A percentile compares a stretch with the other conserved stretches of the same genome.
phyloP scores from a whole-genome alignment of 1,284 basidiomycete genomes.

The Pyrrhoderma lamaoense region DNA sequence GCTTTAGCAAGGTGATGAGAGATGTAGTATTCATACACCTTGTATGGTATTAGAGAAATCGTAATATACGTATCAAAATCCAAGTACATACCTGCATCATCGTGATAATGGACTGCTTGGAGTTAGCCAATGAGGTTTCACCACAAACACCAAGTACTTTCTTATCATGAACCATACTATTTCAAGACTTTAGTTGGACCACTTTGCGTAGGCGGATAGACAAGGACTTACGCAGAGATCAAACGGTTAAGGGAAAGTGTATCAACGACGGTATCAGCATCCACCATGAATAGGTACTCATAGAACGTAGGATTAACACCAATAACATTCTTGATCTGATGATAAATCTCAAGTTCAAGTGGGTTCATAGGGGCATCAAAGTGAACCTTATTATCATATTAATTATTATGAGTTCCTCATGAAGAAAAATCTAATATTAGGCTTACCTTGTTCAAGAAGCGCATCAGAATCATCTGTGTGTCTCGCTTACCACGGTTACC shows the following conservation, averaged over 20 bases:
- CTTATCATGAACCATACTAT: conserved; percentile 87
- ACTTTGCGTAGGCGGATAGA: background rate
- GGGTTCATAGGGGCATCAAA: conserved; percentile 97
- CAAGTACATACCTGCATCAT: conserved; percentile 82
- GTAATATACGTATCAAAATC: conserved; percentile 12
- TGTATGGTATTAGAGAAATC: conserved; percentile 5
- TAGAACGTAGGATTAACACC: conserved; percentile 98
- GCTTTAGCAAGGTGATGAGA: conserved; percentile 98
- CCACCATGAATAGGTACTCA: conserved; percentile 94
- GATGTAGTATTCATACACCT: conserved; percentile 98
- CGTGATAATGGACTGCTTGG: conserved; percentile 89
- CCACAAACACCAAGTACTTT: conserved; percentile 91
- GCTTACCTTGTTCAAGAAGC: conserved; percentile 89
- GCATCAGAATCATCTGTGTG: conserved; percentile 94
- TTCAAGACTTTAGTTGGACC: background rate
- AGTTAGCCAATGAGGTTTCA: conserved; percentile 85
- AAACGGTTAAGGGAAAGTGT: conserved; percentile 82
- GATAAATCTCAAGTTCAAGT: conserved; percentile 94
- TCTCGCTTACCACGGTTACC: conserved; percentile 97
- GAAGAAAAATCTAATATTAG: background rate
- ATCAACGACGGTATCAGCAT: conserved; percentile 94
- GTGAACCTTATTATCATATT: conserved; percentile 62
- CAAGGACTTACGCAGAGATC: conserved; percentile 75
- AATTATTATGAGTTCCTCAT: conserved; percentile 12
- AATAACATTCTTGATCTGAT: conserved; percentile 99